Base-by-base conservation (phyloP, 352 stramenopile genomes). In the Globisporangium heterothallicum region DNA sequence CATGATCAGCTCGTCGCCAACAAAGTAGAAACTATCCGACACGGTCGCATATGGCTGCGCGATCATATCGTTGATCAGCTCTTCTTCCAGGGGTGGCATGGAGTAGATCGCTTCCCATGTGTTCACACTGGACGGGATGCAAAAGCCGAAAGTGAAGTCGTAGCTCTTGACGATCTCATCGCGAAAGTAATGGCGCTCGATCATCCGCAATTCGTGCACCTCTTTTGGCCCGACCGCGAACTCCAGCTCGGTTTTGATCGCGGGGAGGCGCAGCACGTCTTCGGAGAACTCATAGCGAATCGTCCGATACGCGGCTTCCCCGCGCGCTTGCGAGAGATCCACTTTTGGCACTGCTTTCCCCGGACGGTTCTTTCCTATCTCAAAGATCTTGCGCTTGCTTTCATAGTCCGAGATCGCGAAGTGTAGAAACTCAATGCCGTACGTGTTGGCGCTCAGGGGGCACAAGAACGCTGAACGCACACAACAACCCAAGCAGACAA, bases 121-220 rank as follows among this genome's bases (percentile, higher is more conserved):
- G 73, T 98, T 98, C 5, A 93, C 92, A 49, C 86, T 97, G 50
- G 75, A 88, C 3, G 94, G 95, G 61, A 98, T 98, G 68, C 92
- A 98, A 65, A 98, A 98, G 18, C 92, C 95, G 58, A 98, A 98
- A 46, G 72, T 93, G 49, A 98, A 98, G 72, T 98, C 91, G 64
- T 94, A 97, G 67, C 88, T 97, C 68, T 97, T 97, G 64, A 97
- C 72, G 56, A 98, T 94, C 62, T 96, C 69, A 59, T 97, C 83
- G 44, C 88, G 77, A 62, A 98, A 98, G 71, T 98, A 98, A 70
- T 98, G 94, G 42, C 95, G 80, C 66, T 98, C 92, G 55, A 98
- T 97, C 95, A 98, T 98, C 40, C 94, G 76, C 60, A 98, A 91
- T 42, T 84, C 86, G 49, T 81, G 71, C 46, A 98, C 69, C 59